A percentile compares a stretch with the other conserved stretches of the same genome.
Conservation (phyloP, 2,329 filamentous ascomycete genomes). For the Talaromyces amestolkiae region DNA sequence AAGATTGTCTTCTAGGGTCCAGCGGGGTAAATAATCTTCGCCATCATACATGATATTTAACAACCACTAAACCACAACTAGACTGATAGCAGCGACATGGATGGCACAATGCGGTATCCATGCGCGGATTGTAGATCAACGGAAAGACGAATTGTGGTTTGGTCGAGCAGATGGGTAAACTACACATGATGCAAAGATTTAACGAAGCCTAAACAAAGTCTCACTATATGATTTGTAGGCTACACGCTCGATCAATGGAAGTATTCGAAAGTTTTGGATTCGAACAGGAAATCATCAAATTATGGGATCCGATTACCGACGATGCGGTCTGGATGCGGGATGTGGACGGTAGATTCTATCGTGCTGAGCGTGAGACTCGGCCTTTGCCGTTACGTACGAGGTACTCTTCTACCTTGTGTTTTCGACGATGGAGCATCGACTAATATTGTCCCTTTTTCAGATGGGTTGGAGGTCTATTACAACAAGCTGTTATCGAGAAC, state of each 20-base stretch:
- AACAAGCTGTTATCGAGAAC: slow-evolving; percentile 2
- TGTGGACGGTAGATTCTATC: not conserved
- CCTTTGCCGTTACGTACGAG: not conserved
- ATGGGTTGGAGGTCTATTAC: not conserved
- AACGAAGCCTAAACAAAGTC: not conserved
- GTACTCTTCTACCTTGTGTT: not conserved
- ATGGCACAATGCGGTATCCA: slow-evolving; percentile 5
- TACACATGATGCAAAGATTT: not conserved
- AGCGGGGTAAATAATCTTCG: not conserved
- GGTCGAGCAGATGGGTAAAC: slow-evolving; percentile 4
- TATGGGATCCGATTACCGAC: slow-evolving; percentile 6
- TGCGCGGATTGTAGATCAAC: slow-evolving; percentile 5
- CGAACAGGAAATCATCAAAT: not conserved
- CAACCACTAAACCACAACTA: not conserved
- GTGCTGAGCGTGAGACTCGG: not conserved
- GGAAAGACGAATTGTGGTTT: not conserved
- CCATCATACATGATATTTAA: not conserved
- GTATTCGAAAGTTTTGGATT: slow-evolving; percentile 10
- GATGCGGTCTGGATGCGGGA: not conserved
- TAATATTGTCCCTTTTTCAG: slow-evolving; percentile 1
- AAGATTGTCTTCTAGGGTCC: not conserved
- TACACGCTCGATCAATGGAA: slow-evolving; percentile 5
- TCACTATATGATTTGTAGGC: not conserved
- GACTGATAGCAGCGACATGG: not conserved
- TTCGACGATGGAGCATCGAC: not conserved